Base-by-base conservation (phyloP, 176 grass and related monocot species). In the Triticum dicoccoides region DNA sequence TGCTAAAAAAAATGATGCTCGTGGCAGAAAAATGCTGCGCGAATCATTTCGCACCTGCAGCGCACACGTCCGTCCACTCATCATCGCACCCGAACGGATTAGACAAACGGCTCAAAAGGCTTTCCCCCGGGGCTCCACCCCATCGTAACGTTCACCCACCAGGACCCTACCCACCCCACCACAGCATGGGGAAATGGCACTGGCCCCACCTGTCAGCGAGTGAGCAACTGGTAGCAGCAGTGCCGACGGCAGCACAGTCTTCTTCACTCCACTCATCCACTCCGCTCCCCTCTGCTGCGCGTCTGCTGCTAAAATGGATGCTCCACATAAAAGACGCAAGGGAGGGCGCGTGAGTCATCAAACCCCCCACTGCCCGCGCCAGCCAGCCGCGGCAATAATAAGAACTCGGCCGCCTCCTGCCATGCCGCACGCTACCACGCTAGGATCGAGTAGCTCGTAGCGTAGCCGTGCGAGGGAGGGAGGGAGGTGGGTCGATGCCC, bases 271-370 rank as follows among this genome's bases (percentile, higher is more conserved):
- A 34, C 81, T 52, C 39, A 44, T 12, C 32, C 45, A 11, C 47
- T 59, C 35, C 82, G 15, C 51, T n/a, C 24, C 24, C 2, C 67
- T 29, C 69, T 3, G 33, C 51, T 58, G 63, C 64, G 27, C 42
- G 11, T 4, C 29, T 11, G 32, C 24, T 15, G 51, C 51, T 62
- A 30, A 62, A 30, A 62, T 83, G 82, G 69, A 7, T 74, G 83
- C 83, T 77, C 83, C 72, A 65, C 83, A 37, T 35, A 84, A 84
- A 84, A 65, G 71, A 29, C 59, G 71, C 82, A 34, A 34, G 81
- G 3, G 32, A 59, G 37, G 15, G 71, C 83, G 71, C 82, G 82
- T 84, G 82, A 84, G 38, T 65, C 73, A 76, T 54, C 73, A 54
- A 76, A 25, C 73, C 13, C 12, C 20, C 81, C 47, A 11, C 73